Percentiles rank a stretch among this genome's conserved stretches.
These are phyloP conservation scores for Aureobasidium sp. DNA, from an alignment of 2,329 filamentous ascomycete genomes.

Conservation along the genomic window DNA sequence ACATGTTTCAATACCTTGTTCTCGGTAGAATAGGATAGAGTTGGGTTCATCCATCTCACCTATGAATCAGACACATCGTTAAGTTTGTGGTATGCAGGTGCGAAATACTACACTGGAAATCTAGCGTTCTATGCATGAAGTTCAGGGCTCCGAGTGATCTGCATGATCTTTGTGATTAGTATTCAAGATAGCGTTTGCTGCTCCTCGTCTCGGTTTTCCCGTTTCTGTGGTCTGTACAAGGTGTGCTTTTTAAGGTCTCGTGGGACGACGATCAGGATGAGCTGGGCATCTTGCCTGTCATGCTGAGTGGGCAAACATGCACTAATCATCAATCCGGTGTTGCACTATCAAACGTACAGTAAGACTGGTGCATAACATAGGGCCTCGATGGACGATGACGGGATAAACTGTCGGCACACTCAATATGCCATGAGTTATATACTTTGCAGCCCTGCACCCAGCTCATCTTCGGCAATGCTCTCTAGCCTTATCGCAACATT, in stretches of 20 bases:
- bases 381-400: too few species aligned
- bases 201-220: constrained; percentile 1
- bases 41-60: neutral
- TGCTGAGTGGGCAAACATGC: too few species aligned
- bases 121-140: neutral
- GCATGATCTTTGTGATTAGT: neutral
- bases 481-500: neutral
- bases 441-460: too few species aligned
- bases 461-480: too few species aligned
- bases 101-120: neutral
- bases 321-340: too few species aligned
- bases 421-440: too few species aligned
- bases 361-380: too few species aligned
- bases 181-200: constrained; percentile 3
- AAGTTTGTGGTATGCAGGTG: neutral
- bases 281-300: neutral
- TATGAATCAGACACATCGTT: too few species aligned
- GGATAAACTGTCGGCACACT: too few species aligned
- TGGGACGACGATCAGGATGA: neutral
- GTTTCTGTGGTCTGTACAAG: neutral
- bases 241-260: neutral
- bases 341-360: too few species aligned
- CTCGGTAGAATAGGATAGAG: neutral
- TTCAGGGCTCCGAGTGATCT: neutral
- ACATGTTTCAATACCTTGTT: neutral